A percentile compares a stretch with the other conserved stretches of the same genome.
These are phyloP conservation scores for Samsoniella hepiali DNA, from an alignment of 2,329 filamentous ascomycete species.

Conservation along the genomic window DNA sequence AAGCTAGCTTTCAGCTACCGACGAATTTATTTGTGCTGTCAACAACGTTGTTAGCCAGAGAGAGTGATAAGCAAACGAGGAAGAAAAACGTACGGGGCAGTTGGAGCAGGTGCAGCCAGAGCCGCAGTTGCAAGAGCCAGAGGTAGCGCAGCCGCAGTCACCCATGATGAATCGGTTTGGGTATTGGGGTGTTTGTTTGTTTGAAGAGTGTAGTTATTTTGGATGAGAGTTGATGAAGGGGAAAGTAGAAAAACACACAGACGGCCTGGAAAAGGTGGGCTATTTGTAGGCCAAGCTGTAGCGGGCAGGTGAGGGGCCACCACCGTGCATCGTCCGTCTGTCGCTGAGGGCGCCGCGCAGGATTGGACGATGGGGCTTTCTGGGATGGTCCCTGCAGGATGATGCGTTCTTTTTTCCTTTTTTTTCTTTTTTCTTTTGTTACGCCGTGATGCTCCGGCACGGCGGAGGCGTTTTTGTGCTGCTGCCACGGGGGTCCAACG, in stretches of 20 bases:
- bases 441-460: too few species aligned
- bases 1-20: slow-evolving; percentile 23
- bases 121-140: slow-evolving; percentile 43
- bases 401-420: too few species aligned
- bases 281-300: too few species aligned
- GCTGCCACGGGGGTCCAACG: too few species aligned
- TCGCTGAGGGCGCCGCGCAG: too few species aligned
- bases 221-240: background rate
- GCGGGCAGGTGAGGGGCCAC: too few species aligned
- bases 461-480: too few species aligned
- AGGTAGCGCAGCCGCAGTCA: slow-evolving; percentile 41
- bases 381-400: too few species aligned
- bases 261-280: too few species aligned
- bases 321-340: too few species aligned
- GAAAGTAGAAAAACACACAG: background rate
- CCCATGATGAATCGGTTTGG: slow-evolving; percentile 34
- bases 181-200: slow-evolving; percentile 10
- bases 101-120: slow-evolving; percentile 39
- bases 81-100: slow-evolving; percentile 39
- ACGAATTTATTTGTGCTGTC: slow-evolving; percentile 22
- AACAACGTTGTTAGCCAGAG: background rate
- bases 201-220: background rate
- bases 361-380: too few species aligned
- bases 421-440: too few species aligned
- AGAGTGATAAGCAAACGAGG: background rate